These are phyloP conservation scores for Candida golubevii DNA, from an alignment of 805 yeast genomes.

Conservation along the genomic window DNA sequence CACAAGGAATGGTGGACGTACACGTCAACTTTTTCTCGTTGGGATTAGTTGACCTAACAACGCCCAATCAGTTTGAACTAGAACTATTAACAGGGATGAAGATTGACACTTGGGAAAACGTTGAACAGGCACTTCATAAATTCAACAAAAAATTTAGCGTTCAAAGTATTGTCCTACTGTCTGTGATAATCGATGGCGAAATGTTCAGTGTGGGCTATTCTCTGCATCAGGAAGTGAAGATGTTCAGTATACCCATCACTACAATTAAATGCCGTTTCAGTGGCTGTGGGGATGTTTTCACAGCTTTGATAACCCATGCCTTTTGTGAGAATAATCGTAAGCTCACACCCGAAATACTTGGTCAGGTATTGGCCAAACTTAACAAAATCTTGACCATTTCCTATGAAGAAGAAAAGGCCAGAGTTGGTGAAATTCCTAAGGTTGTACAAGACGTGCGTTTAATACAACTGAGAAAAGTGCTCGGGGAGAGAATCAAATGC, in stretches of 20 bases:
- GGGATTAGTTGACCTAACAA: conserved; percentile 54
- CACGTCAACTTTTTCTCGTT: conserved; percentile 52
- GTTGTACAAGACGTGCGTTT: conserved; percentile 33
- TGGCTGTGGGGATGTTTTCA: conserved; percentile 73
- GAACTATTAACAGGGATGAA: conserved; percentile 58
- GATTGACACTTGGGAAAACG: conserved; percentile 35
- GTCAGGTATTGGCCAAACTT: conserved; percentile 24
- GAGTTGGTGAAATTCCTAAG: conserved; percentile 15
- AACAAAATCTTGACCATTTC: conserved; percentile 28
- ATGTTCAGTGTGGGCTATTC: conserved; percentile 41
- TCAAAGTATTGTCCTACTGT: conserved; percentile 54
- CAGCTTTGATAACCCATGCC: conserved; percentile 54
- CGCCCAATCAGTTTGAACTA: conserved; percentile 89
- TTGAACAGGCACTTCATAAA: conserved; percentile 34
- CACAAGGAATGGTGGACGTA: conserved; percentile 47
- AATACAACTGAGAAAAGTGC: conserved; percentile 30
- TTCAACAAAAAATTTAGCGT: conserved; percentile 47
- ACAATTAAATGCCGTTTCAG: conserved; percentile 58
- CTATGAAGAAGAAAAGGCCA: conserved; percentile 17
- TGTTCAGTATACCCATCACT: conserved; percentile 40
- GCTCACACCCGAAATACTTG: conserved; percentile 25
- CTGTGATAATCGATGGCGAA: conserved; percentile 38
- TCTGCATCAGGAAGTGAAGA: not conserved
- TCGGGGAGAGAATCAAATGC: conserved; percentile 15
- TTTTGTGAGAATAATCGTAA: conserved; percentile 26